These are phyloP conservation scores for Whalleya microplaca DNA, from an alignment of 2,329 filamentous ascomycete genomes.

Conservation along the genomic window DNA sequence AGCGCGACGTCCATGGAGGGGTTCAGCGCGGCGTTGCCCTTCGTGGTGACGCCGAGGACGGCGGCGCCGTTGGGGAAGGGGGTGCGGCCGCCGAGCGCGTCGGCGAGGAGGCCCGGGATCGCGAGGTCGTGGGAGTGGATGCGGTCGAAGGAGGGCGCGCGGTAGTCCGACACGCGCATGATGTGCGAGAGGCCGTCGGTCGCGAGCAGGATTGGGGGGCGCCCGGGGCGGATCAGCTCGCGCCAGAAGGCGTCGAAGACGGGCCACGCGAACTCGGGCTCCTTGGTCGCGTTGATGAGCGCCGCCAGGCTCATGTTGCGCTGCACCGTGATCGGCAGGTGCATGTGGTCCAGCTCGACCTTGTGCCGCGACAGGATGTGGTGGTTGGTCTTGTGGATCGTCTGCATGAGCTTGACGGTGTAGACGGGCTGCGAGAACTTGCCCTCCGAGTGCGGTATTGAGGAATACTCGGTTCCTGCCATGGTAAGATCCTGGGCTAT, in stretches of 20 bases:
- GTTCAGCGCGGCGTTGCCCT: conserved; percentile 68
- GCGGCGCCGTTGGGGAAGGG: conserved; percentile 74
- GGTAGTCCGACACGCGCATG: conserved; percentile 79
- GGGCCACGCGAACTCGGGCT: conserved; percentile 77
- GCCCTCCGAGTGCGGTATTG: conserved; percentile 62
- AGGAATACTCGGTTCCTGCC: conserved; percentile 79
- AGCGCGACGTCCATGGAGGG: conserved; percentile 72
- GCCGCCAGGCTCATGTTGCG: conserved; percentile 65
- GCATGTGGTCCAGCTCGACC: conserved; percentile 55
- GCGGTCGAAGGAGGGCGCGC: conserved; percentile 67
- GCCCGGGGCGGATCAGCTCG: conserved; percentile 65
- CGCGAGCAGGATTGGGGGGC: conserved; percentile 66
- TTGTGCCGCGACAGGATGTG: conserved; percentile 59
- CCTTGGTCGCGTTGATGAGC: conserved; percentile 71
- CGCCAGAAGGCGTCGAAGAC: conserved; percentile 81
- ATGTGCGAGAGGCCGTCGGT: conserved; percentile 81
- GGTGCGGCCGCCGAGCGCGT: conserved; percentile 66
- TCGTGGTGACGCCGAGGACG: conserved; percentile 73
- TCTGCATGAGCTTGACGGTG: conserved; percentile 72
- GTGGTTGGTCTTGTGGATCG: conserved; percentile 74
- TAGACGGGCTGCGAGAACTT: conserved; percentile 82
- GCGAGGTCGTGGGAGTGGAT: conserved; percentile 92
- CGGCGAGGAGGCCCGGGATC: conserved; percentile 72
- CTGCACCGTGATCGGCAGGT: conserved; percentile 63
- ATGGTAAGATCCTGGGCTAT: conserved; percentile 77